A percentile compares a stretch with the other conserved stretches of the same genome.
Evolutionary conservation across 2,329 filamentous ascomycete genomes (phyloP).

Genomic region (Trichophyton simii): DNA sequence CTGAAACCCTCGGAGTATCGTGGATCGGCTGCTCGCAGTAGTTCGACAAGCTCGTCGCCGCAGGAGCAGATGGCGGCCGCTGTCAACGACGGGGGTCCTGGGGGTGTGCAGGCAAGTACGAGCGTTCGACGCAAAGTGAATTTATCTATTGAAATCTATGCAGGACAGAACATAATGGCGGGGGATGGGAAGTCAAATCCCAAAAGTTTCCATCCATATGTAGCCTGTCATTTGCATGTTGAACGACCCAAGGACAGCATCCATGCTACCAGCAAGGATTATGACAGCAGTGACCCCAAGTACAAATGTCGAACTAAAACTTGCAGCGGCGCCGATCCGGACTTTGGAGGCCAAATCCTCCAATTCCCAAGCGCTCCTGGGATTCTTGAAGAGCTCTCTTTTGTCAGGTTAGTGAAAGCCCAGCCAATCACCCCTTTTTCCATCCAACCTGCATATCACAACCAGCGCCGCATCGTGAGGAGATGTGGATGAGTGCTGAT

Average conservation of each 20-base stretch:
- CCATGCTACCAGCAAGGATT: constrained; percentile 35
- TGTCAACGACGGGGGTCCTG: constrained; percentile 10
- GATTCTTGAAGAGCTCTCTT: constrained; percentile 58
- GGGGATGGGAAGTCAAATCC: constrained; percentile 42
- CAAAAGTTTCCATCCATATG: constrained; percentile 55
- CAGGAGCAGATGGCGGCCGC: constrained; percentile 16
- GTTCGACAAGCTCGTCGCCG: constrained; percentile 19
- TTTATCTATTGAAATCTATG: constrained; percentile 59
- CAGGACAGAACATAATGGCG: constrained; percentile 63
- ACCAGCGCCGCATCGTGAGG: background rate
- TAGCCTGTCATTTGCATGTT: constrained; percentile 71
- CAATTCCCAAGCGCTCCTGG: constrained; percentile 44
- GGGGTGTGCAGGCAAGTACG: constrained; percentile 22
- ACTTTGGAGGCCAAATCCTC: constrained; percentile 50
- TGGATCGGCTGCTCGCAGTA: constrained; percentile 16
- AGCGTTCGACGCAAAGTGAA: constrained; percentile 43
- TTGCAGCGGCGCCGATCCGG: constrained; percentile 48
- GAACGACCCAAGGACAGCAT: constrained; percentile 48
- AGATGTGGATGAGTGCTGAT: background rate
- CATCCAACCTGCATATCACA: constrained; percentile 4
- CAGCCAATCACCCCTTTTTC: constrained; percentile 6
- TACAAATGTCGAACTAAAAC: constrained; percentile 50
- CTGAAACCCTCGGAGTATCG: constrained; percentile 70
- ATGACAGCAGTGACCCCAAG: constrained; percentile 42
- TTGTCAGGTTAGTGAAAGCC: constrained; percentile 51